A percentile compares a stretch with the other conserved stretches of the same genome.
Conservation (phyloP, 2,329 filamentous ascomycete genomes). For the Metarhizium sp. region DNA sequence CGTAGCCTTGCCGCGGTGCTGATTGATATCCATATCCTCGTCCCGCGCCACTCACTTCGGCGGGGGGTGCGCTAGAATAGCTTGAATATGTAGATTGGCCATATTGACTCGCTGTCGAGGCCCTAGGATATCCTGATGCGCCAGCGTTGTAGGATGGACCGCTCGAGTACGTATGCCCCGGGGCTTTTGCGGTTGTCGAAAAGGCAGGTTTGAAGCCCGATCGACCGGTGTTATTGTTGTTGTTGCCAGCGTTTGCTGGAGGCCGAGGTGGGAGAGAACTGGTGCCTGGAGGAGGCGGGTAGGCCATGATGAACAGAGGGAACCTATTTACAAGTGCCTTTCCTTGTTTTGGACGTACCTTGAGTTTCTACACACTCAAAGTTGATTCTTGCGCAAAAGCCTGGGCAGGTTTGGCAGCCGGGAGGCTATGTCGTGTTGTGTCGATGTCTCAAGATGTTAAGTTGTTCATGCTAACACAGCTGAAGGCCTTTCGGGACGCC, state of each 20-base stretch:
- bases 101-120: slow-evolving; percentile 5
- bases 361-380: slow-evolving; percentile 34
- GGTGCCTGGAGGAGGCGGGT: slow-evolving; percentile 73
- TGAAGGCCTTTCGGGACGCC: neutral
- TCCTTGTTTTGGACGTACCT: slow-evolving; percentile 32
- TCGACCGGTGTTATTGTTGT: slow-evolving; percentile 21
- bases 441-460: neutral
- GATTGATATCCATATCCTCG: slow-evolving; percentile 5
- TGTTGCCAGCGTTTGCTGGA: slow-evolving; percentile 40
- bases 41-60: slow-evolving; percentile 12
- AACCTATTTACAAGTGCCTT: slow-evolving; percentile 8
- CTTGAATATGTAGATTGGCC: slow-evolving; percentile 11
- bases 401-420: neutral
- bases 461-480: neutral
- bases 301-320: slow-evolving; percentile 66
- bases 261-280: slow-evolving; percentile 63
- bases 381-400: slow-evolving; percentile 8
- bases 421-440: neutral
- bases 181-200: slow-evolving; percentile 23
- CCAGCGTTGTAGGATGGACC: slow-evolving; percentile 16
- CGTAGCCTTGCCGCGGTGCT: slow-evolving; percentile 23
- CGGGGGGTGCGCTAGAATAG: slow-evolving; percentile 24
- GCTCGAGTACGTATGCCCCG: slow-evolving; percentile 29
- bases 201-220: slow-evolving; percentile 42
- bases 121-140: slow-evolving; percentile 12